A percentile compares a stretch with the other conserved stretches of the same genome.
Conservation (phyloP, 805 yeast genomes). For the Gaillardinia entomophila region DNA sequence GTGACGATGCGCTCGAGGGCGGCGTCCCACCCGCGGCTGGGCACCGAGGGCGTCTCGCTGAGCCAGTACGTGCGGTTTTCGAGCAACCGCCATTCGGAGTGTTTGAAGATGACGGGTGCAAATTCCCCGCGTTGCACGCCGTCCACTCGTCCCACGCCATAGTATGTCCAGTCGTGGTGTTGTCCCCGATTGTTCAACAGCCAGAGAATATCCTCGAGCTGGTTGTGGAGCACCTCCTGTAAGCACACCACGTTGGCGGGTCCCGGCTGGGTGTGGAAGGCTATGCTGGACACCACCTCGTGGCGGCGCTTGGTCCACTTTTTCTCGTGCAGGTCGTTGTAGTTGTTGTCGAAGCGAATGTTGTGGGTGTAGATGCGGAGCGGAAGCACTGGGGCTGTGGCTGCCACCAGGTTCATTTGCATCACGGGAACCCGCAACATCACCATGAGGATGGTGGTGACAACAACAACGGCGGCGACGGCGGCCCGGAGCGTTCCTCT, state of each 20-base stretch:
- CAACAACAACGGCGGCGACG: no score
- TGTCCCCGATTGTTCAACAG: conserved; percentile 17
- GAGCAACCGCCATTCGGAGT: conserved; percentile 24
- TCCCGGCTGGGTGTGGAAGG: conserved; percentile 24
- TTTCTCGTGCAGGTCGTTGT: conserved; percentile 30
- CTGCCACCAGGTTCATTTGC: no score
- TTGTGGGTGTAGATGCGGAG: conserved; percentile 36
- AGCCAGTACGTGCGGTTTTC: conserved; percentile 33
- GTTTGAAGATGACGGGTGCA: conserved; percentile 31
- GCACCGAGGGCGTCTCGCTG: conserved; percentile 32
- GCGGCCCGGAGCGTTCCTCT: no score
- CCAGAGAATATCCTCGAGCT: conserved; percentile 24
- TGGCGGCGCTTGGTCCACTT: conserved; percentile 40
- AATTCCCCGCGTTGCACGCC: conserved; percentile 26
- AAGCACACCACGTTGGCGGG: conserved; percentile 33
- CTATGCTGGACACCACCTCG: conserved; percentile 35
- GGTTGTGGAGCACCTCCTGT: conserved; percentile 34
- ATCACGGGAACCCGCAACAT: no score
- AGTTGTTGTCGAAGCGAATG: conserved; percentile 37
- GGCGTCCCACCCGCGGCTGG: conserved; percentile 40
- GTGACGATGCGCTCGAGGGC: conserved; percentile 36
- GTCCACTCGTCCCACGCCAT: conserved; percentile 32
- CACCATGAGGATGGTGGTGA: no score
- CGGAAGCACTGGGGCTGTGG: no score
- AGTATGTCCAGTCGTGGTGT: conserved; percentile 24